Percentiles rank a stretch among this genome's conserved stretches.
Conservation (phyloP, 768 basidiomycete genomes). For the Lactarius sanguifluus region DNA sequence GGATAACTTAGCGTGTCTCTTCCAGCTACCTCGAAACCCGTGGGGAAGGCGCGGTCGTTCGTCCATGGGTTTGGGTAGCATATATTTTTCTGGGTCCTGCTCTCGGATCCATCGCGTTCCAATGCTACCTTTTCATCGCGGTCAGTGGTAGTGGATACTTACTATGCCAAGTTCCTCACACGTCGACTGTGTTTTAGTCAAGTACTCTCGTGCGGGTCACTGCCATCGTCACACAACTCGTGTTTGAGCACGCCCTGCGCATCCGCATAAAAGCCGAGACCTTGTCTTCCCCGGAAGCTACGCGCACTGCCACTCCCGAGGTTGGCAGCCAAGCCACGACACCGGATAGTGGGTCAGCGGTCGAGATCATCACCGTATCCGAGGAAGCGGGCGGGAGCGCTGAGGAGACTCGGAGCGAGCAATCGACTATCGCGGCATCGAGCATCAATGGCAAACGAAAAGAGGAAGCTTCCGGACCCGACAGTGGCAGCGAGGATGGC, state of each 20-base stretch:
- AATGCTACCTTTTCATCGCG: conserved; percentile 51
- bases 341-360: conserved; percentile 32
- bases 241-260: conserved; percentile 56
- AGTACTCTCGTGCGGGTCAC: conserved; percentile 43
- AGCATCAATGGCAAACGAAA: conserved; percentile 29
- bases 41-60: conserved; percentile 48
- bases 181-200: conserved; percentile 29
- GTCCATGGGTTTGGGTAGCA: conserved; percentile 70
- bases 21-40: conserved; percentile 56
- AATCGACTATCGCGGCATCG: conserved; percentile 15
- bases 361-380: conserved; percentile 9
- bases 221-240: conserved; percentile 51
- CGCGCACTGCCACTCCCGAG: conserved; percentile 21
- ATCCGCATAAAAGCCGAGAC: conserved; percentile 50
- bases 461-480: conserved; percentile 2
- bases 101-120: conserved; percentile 44
- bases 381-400: conserved; percentile 19
- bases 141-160: conserved; percentile 26
- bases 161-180: background rate
- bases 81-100: conserved; percentile 51
- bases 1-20: background rate
- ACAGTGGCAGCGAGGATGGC: conserved; percentile 32
- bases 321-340: conserved; percentile 26
- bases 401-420: conserved; percentile 12
- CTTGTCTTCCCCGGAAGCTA: conserved; percentile 27